Evolutionary conservation across 352 stramenopile genomes (phyloP).

Genomic region (Phytophthora citricola): DNA sequence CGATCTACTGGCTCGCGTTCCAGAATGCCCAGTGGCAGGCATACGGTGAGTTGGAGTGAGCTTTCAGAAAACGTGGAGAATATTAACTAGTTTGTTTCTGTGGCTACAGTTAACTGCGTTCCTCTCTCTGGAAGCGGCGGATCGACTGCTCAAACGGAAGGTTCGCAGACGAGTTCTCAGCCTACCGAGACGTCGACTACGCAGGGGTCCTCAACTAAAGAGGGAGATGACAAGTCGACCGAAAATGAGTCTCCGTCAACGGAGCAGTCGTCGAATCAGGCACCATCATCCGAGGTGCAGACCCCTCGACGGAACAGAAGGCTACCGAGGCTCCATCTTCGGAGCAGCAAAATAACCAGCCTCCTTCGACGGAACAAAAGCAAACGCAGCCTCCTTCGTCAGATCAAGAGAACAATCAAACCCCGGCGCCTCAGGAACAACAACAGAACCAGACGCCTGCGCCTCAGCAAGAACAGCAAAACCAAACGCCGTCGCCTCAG

Average conservation of each 20-base stretch:
- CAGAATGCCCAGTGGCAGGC: constrained; percentile 50
- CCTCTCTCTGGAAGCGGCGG: constrained; percentile 20
- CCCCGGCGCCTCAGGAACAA: not conserved
- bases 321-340: not conserved
- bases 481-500: not conserved
- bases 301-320: not conserved
- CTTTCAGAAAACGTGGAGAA: not conserved
- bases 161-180: not conserved
- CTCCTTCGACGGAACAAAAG: constrained; percentile 2
- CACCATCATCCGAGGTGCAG: too few relatives aligned
- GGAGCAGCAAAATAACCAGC: not conserved
- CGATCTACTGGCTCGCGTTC: constrained; percentile 58
- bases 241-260: not conserved
- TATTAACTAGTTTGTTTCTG: not conserved
- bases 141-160: not conserved
- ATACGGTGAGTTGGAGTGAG: constrained; percentile 25
- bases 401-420: not conserved
- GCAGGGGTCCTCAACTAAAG: not conserved
- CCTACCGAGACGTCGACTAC: not conserved
- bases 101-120: constrained; percentile 20
- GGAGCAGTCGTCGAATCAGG: not conserved
- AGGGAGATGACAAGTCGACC: not conserved
- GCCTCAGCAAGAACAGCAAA: not conserved
- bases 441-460: not conserved
- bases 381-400: not conserved